phyloP scores from a whole-genome alignment of 495 filamentous ascomycete species.

The Aspergillus hancockii region DNA sequence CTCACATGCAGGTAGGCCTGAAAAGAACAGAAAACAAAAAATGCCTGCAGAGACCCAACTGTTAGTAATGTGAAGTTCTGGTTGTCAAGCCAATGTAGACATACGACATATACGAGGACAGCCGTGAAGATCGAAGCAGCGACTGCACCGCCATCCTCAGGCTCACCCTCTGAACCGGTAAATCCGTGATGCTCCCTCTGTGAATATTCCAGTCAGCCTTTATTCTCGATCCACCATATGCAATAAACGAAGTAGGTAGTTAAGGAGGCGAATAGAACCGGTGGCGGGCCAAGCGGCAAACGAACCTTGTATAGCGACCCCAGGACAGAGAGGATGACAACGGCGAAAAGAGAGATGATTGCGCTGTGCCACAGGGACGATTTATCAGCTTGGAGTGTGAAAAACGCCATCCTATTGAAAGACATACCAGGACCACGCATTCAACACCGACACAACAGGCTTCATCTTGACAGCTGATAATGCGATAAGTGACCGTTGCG shows the following conservation, averaged over 20 bases:
- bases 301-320: constrained; percentile 74
- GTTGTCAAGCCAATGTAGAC: constrained; percentile 27
- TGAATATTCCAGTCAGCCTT: constrained; percentile 4
- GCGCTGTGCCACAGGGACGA: constrained; percentile 52
- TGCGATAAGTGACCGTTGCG: constrained; percentile 6
- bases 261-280: neutral
- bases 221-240: neutral
- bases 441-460: constrained; percentile 83
- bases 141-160: constrained; percentile 71
- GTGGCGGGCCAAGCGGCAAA: constrained; percentile 1
- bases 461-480: constrained; percentile 67
- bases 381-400: constrained; percentile 9
- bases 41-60: constrained; percentile 54
- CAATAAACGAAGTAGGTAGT: neutral
- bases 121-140: constrained; percentile 82
- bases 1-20: constrained; percentile 80
- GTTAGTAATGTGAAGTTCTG: constrained; percentile 5
- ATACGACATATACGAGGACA: constrained; percentile 81
- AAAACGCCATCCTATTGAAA: neutral
- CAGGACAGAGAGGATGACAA: constrained; percentile 82
- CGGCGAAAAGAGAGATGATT: constrained; percentile 84
- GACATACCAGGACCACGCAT: constrained; percentile 87
- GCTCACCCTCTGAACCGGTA: constrained; percentile 73
- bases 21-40: constrained; percentile 85
- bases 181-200: constrained; percentile 75